phyloP scores from a whole-genome alignment of 192 early-diverging fungal species.

The Podochytrium sp. region DNA sequence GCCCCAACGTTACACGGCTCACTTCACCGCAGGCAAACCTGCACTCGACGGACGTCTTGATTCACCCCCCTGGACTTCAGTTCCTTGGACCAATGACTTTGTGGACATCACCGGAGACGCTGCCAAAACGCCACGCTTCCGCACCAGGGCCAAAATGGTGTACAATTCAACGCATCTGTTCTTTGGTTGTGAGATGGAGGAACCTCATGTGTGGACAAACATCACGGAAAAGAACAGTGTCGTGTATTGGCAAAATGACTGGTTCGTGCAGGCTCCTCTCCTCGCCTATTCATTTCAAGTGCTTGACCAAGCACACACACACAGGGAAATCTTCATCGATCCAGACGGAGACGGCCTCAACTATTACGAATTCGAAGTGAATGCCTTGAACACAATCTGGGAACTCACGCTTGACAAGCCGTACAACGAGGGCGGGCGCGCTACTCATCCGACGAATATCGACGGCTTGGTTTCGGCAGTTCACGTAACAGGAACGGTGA shows the following conservation, averaged over 20 bases:
- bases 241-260: constrained; percentile 32
- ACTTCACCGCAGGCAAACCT: neutral
- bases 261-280: neutral
- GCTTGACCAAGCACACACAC: neutral
- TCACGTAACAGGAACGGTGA: constrained; percentile 17
- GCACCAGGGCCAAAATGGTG: constrained; percentile 20
- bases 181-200: constrained; percentile 26
- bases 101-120: constrained; percentile 16
- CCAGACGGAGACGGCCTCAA: constrained; percentile 31
- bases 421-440: constrained; percentile 14
- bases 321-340: constrained; percentile 27
- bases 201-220: constrained; percentile 33
- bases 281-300: neutral
- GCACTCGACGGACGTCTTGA: neutral
- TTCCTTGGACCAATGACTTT: constrained; percentile 20
- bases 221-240: constrained; percentile 22
- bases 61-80: neutral
- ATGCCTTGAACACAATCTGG: constrained; percentile 32
- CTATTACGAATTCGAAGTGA: constrained; percentile 33
- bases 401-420: constrained; percentile 31
- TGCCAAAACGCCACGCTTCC: constrained; percentile 8
- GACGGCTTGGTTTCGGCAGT: constrained; percentile 19
- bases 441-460: constrained; percentile 29
- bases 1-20: neutral
- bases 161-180: constrained; percentile 9